These are phyloP conservation scores for Perilla frutescens DNA, from an alignment of 257 asterid genomes.

Conservation along the genomic window DNA sequence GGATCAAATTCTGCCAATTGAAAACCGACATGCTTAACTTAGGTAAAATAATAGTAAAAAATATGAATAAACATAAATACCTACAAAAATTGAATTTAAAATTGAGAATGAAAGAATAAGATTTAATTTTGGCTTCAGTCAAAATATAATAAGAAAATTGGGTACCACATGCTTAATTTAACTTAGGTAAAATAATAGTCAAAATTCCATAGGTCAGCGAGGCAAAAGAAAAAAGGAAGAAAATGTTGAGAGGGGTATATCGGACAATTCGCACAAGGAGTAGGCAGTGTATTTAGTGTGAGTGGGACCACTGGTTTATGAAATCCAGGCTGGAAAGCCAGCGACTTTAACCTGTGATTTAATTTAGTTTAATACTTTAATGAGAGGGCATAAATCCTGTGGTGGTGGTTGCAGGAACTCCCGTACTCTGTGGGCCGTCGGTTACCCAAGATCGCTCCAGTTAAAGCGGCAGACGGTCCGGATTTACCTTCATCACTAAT, in stretches of 20 bases:
- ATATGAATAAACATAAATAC: too few relatives aligned
- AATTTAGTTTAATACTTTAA: conserved; percentile 27
- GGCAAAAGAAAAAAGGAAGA: too few relatives aligned
- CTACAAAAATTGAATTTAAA: too few relatives aligned
- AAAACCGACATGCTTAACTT: too few relatives aligned
- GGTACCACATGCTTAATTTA: too few relatives aligned
- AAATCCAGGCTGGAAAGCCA: conserved; percentile 54
- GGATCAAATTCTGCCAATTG: too few relatives aligned
- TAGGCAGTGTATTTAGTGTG: conserved; percentile 27
- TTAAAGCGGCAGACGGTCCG: conserved; percentile 15
- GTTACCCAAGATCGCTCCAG: not conserved
- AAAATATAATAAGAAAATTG: too few relatives aligned
- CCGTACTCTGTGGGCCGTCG: conserved; percentile 27
- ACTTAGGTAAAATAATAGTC: too few relatives aligned
- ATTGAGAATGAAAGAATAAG: too few relatives aligned
- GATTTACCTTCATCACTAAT: conserved; percentile 20
- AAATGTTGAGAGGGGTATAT: conserved; percentile 27
- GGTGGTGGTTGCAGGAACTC: conserved; percentile 35
- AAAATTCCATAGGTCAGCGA: too few relatives aligned
- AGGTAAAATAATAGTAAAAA: too few relatives aligned
- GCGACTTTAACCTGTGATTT: conserved; percentile 34
- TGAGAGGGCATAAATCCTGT: conserved; percentile 36
- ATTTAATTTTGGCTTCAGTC: too few relatives aligned
- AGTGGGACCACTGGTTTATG: conserved; percentile 36
- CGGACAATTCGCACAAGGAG: not conserved